Evolutionary conservation across 1,284 basidiomycete genomes (phyloP).

Genomic region (Heterobasidion parviporum): DNA sequence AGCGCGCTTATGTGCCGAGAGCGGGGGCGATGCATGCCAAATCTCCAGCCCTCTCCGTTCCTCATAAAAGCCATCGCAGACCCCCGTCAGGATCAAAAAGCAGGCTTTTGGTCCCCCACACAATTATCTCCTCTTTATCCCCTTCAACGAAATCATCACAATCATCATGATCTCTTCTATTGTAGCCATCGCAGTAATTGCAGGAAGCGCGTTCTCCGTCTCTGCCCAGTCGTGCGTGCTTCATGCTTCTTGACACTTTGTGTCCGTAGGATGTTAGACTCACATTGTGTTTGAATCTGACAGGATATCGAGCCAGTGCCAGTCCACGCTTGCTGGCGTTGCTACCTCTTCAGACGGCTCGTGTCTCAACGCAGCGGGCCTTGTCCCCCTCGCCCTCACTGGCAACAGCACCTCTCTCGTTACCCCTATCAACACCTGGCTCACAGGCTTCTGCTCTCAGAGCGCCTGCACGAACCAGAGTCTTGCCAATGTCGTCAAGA

Average conservation of each 20-base stretch:
- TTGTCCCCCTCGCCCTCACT: constrained; percentile 33
- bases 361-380: constrained; percentile 44
- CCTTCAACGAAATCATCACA: background rate
- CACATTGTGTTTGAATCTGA: background rate
- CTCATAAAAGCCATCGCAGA: background rate
- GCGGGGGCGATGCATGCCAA: background rate
- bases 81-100: constrained; percentile 6
- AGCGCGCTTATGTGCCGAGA: constrained; percentile 9
- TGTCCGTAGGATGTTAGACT: background rate
- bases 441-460: constrained; percentile 44
- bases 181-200: constrained; percentile 22
- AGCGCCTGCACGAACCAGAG: constrained; percentile 50
- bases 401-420: constrained; percentile 38
- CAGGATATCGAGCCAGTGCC: constrained; percentile 32
- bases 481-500: constrained; percentile 37
- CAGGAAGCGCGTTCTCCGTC: constrained; percentile 30
- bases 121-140: background rate
- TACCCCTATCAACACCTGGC: constrained; percentile 45
- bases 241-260: background rate
- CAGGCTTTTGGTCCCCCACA: constrained; percentile 4
- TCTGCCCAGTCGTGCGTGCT: constrained; percentile 36
- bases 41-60: background rate
- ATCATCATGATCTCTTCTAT: constrained; percentile 18
- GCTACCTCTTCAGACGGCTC: constrained; percentile 35
- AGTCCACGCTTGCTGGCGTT: constrained; percentile 23